phyloP scores from a whole-genome alignment of 225 moss, liverwort and hornwort genomes.

The Bryum argenteum region DNA sequence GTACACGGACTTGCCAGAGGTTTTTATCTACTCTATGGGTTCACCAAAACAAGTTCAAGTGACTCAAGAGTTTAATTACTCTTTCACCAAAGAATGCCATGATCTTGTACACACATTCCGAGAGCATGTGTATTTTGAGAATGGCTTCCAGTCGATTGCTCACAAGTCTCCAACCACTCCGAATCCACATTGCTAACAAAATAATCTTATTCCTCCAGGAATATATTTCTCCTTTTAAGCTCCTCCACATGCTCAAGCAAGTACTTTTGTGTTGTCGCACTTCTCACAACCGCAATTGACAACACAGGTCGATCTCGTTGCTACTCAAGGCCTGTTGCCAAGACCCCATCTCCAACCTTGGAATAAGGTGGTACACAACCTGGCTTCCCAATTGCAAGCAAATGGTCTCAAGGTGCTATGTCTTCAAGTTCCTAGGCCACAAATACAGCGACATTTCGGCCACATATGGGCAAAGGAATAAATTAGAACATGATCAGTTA shows the following conservation, averaged over 20 bases:
- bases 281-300: neutral
- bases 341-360: neutral
- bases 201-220: neutral
- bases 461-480: slow-evolving; percentile 2
- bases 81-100: slow-evolving; percentile 7
- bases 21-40: neutral
- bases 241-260: neutral
- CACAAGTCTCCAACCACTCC: neutral
- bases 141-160: neutral
- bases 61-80: neutral
- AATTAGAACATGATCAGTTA: neutral
- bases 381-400: neutral
- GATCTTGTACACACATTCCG: neutral
- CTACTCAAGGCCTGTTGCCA: slow-evolving; percentile 4
- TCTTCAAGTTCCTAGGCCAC: neutral
- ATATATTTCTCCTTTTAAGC: neutral
- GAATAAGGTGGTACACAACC: neutral
- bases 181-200: slow-evolving; percentile 7
- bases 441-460: neutral
- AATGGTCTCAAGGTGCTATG: neutral
- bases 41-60: neutral
- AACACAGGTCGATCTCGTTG: neutral
- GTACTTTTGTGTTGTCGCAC: neutral
- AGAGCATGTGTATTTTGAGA: neutral
- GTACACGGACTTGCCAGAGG: no score